Evolutionary conservation across 2,329 filamentous ascomycete species (phyloP).

Genomic region (Ceratocystis ficicola): DNA sequence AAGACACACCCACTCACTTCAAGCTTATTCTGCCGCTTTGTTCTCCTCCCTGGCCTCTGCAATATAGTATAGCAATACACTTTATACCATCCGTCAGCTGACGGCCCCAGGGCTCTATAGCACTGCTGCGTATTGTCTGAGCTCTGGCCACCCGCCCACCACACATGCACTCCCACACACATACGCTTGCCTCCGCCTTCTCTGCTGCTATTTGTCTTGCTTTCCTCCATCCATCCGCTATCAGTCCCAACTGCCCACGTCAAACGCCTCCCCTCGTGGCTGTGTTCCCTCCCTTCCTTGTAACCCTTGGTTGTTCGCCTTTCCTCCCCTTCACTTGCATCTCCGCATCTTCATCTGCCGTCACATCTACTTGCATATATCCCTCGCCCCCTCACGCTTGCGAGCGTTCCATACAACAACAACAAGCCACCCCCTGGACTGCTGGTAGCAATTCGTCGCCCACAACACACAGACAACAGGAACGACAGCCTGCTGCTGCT

Average conservation of each 20-base stretch:
- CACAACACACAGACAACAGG: too few species aligned
- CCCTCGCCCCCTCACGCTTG: too few species aligned
- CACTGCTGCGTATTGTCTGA: background rate
- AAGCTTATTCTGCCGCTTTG: background rate
- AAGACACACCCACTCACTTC: too few species aligned
- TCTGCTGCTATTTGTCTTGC: background rate
- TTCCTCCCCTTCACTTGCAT: background rate
- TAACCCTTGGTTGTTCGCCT: background rate
- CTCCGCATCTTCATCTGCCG: background rate
- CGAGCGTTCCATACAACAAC: too few species aligned
- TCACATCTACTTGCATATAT: background rate
- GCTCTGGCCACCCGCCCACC: background rate
- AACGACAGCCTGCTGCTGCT: too few species aligned
- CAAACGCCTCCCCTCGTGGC: background rate
- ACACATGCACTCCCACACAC: background rate
- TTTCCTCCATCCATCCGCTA: background rate
- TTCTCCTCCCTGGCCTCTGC: background rate
- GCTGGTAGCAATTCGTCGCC: too few species aligned
- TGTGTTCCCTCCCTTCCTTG: background rate
- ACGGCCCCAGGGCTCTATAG: background rate
- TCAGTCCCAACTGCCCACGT: background rate
- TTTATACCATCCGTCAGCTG: background rate
- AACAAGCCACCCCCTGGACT: too few species aligned
- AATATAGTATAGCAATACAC: background rate
- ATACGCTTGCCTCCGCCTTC: background rate